These are phyloP conservation scores for Rutstroemia sp. DNA, from an alignment of 2,329 filamentous ascomycete species.

Conservation along the genomic window DNA sequence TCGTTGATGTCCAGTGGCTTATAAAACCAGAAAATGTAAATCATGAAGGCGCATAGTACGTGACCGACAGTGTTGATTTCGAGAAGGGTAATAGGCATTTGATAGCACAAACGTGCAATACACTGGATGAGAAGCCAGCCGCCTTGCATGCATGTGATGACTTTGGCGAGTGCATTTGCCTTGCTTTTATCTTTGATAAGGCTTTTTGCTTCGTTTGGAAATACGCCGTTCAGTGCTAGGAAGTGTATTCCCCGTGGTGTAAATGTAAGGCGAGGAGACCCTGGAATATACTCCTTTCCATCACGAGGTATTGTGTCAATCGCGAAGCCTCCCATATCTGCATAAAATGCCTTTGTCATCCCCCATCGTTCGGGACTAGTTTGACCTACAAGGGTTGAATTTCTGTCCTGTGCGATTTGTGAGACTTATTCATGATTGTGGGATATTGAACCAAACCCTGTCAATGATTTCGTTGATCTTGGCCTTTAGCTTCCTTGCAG, in stretches of 20 bases:
- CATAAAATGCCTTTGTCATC: conserved; percentile 13
- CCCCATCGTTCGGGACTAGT: conserved; percentile 3
- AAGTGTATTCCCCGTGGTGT: not conserved
- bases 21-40: conserved; percentile 12
- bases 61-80: conserved; percentile 26
- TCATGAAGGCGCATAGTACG: conserved; percentile 13
- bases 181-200: conserved; percentile 25
- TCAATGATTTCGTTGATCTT: not conserved
- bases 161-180: conserved; percentile 22
- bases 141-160: conserved; percentile 22
- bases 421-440: not conserved
- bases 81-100: conserved; percentile 20
- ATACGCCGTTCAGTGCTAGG: not conserved
- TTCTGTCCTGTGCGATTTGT: not conserved
- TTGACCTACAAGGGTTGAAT: not conserved
- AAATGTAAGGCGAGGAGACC: not conserved
- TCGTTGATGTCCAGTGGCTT: conserved; percentile 12
- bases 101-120: conserved; percentile 13
- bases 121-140: conserved; percentile 21
- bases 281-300: not conserved
- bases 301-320: not conserved
- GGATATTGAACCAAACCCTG: not conserved
- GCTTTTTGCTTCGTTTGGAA: not conserved
- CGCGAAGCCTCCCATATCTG: conserved; percentile 14
- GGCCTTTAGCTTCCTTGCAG: not conserved